phyloP scores from a whole-genome alignment of 2,329 filamentous ascomycete species.

The Colletotrichum sansevieriae region DNA sequence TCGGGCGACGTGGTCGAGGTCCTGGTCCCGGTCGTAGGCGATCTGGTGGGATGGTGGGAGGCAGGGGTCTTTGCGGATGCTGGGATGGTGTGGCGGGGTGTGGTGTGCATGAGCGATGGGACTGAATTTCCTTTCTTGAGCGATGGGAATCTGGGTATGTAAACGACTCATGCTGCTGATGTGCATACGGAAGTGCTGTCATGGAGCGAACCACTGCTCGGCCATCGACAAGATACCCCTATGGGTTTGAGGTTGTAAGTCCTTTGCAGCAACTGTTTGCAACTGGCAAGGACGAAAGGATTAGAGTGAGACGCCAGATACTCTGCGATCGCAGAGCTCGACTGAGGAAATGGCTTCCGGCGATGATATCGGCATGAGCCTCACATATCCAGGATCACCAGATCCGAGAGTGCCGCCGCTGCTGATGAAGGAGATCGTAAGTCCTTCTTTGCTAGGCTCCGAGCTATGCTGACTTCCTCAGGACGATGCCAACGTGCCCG shows the following conservation, averaged over 20 bases:
- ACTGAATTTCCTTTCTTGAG: neutral
- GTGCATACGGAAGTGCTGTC: neutral
- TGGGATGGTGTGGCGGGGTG: constrained; percentile 14
- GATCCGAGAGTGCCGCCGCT: neutral
- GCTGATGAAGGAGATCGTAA: constrained; percentile 25
- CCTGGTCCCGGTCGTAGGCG: neutral
- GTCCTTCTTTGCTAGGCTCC: neutral
- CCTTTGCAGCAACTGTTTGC: neutral
- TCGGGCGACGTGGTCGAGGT: constrained; percentile 1
- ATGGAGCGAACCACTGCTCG: neutral
- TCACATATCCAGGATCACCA: constrained; percentile 11
- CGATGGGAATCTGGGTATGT: constrained; percentile 4
- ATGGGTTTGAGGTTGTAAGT: constrained; percentile 6
- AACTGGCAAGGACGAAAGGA: constrained; percentile 1
- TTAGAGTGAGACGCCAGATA: neutral
- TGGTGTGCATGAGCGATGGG: constrained; percentile 3
- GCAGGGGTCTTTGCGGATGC: constrained; percentile 18
- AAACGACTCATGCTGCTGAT: constrained; percentile 2
- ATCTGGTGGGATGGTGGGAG: constrained; percentile 30
- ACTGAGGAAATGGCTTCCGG: constrained; percentile 13
- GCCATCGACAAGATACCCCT: neutral
- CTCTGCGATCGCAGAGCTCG: constrained; percentile 6
- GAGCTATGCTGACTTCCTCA: neutral
- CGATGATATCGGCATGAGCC: neutral
- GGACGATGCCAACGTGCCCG: constrained; percentile 43